Conservation (phyloP, 2,329 filamentous ascomycete genomes). For the Neofusicoccum laricinum region DNA sequence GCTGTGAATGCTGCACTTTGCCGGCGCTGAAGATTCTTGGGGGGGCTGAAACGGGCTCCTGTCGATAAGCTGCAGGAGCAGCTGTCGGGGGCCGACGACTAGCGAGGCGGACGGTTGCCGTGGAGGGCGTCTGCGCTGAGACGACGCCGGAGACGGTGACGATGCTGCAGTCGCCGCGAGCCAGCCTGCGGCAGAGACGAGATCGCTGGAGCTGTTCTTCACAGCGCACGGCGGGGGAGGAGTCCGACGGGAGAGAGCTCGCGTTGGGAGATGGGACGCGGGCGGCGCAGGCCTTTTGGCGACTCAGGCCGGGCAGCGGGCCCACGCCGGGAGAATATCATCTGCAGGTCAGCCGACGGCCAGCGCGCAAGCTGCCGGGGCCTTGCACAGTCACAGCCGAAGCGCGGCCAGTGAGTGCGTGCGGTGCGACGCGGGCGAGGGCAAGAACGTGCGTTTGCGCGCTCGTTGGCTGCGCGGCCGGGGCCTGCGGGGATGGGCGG, state of each 20-base stretch:
- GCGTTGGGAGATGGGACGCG: neutral
- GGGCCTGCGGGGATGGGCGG: constrained; percentile 3
- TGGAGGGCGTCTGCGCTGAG: neutral
- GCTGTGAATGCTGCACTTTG: constrained; percentile 5
- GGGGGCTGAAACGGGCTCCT: constrained; percentile 5
- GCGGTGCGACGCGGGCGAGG: constrained; percentile 1
- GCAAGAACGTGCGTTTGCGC: constrained; percentile 8
- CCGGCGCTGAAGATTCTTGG: neutral
- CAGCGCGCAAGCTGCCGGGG: constrained; percentile 1
- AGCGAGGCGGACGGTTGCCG: neutral
- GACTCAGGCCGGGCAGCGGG: neutral
- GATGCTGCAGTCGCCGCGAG: neutral
- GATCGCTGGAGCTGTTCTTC: neutral
- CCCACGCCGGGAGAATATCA: neutral
- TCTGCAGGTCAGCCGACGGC: constrained; percentile 13
- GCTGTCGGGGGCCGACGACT: neutral
- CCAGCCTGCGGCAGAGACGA: neutral
- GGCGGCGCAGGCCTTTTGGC: constrained; percentile 12
- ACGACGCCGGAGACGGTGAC: neutral
- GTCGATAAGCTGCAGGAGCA: neutral
- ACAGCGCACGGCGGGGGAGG: neutral
- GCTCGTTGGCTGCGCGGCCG: constrained; percentile 3
- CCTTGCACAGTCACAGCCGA: constrained; percentile 9
- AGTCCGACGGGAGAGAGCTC: neutral
- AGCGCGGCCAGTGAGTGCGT: constrained; percentile 5